Evolutionary conservation across 2,329 filamentous ascomycete genomes (phyloP).

Genomic region (Chaetoscypha palmicola): DNA sequence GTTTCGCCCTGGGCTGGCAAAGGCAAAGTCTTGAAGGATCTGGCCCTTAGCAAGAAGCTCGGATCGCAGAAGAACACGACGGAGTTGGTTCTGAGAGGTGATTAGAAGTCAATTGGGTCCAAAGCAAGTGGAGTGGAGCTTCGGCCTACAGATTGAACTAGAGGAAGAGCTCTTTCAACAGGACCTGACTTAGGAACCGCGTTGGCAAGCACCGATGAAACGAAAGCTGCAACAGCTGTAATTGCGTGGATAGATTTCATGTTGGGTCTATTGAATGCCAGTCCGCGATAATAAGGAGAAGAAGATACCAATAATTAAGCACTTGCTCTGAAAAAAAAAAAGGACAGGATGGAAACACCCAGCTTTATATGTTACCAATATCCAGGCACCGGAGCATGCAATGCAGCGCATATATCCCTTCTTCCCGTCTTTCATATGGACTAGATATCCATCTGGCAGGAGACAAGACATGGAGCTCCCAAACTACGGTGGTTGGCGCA

Average conservation of each 20-base stretch:
- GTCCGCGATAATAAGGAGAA: neutral
- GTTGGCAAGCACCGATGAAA: neutral
- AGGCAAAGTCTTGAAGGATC: constrained; percentile 5
- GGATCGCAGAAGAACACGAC: constrained; percentile 5
- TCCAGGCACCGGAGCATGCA: neutral
- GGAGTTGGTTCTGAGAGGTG: constrained; percentile 4
- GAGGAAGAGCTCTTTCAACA: constrained; percentile 1
- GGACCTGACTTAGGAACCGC: neutral
- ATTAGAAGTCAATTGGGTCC: neutral
- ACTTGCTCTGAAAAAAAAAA: neutral
- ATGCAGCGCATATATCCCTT: neutral
- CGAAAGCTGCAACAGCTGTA: constrained; percentile 2
- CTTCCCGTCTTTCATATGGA: neutral
- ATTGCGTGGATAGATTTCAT: constrained; percentile 1
- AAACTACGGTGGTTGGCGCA: neutral
- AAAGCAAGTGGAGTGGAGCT: neutral
- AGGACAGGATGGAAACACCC: neutral
- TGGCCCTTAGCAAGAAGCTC: constrained; percentile 6
- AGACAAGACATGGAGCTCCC: neutral
- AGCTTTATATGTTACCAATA: neutral
- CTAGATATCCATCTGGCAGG: constrained; percentile 1
- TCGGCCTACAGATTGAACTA: constrained; percentile 4
- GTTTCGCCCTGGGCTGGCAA: constrained; percentile 4
- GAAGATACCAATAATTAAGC: neutral
- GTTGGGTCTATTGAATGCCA: neutral